These are phyloP conservation scores for Penicillium sp. DNA, from an alignment of 2,329 filamentous ascomycete species.

Conservation along the genomic window DNA sequence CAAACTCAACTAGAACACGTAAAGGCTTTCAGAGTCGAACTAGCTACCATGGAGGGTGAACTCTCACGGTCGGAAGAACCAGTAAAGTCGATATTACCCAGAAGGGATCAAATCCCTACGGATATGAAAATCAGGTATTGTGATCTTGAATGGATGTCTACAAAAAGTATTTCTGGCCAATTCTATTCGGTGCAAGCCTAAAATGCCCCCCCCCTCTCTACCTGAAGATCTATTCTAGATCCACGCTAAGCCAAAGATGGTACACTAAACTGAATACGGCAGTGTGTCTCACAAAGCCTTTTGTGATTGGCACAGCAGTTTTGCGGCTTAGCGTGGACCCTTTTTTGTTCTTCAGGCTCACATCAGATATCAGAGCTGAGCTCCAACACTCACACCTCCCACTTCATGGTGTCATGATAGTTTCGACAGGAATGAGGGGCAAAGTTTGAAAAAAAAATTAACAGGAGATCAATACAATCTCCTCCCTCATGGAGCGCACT, in stretches of 20 bases:
- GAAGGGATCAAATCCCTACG: too few relatives aligned
- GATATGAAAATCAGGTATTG: too few relatives aligned
- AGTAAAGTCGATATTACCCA: too few relatives aligned
- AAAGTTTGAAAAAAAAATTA: not conserved
- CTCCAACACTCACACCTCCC: not conserved
- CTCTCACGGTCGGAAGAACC: too few relatives aligned
- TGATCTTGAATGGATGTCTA: too few relatives aligned
- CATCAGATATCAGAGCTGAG: constrained; percentile 4
- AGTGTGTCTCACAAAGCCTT: not conserved
- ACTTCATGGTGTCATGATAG: not conserved
- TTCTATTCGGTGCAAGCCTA: too few relatives aligned
- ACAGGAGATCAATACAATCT: not conserved
- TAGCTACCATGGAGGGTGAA: too few relatives aligned
- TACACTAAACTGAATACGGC: not conserved
- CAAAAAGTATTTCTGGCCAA: too few relatives aligned
- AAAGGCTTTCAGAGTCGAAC: too few relatives aligned
- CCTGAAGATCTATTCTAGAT: not conserved
- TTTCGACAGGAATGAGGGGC: not conserved
- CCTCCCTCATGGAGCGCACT: constrained; percentile 21
- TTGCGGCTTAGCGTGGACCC: not conserved
- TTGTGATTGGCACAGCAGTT: not conserved
- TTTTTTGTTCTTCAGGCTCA: not conserved
- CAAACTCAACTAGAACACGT: too few relatives aligned
- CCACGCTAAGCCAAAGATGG: not conserved
- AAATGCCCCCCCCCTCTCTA: not conserved